Percentiles rank a stretch among this genome's conserved stretches.
These are phyloP conservation scores for Debaryomyces robertsiae DNA, from an alignment of 1,139 yeast genomes.

Conservation along the genomic window DNA sequence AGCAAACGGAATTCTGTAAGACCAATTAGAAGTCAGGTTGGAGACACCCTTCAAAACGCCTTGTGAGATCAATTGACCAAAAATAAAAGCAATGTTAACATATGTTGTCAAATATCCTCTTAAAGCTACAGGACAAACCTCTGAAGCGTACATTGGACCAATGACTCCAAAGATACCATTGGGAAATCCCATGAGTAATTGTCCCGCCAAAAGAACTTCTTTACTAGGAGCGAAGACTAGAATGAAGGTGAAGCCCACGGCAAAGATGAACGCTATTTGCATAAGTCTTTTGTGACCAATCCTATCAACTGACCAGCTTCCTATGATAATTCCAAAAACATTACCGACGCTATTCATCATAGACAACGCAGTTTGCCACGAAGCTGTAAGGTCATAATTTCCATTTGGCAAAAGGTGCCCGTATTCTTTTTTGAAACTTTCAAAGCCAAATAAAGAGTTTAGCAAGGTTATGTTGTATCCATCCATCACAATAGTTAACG, in stretches of 20 bases:
- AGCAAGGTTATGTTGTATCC: constrained; percentile 45
- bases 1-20: constrained; percentile 46
- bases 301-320: constrained; percentile 47
- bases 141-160: constrained; percentile 54
- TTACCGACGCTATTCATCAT: constrained; percentile 50
- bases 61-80: constrained; percentile 52
- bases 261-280: constrained; percentile 35
- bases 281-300: constrained; percentile 50
- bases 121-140: constrained; percentile 51
- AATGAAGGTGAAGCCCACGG: constrained; percentile 47
- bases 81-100: constrained; percentile 51
- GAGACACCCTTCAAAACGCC: constrained; percentile 47
- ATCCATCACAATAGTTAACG: constrained; percentile 45
- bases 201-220: constrained; percentile 45
- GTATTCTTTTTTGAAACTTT: constrained; percentile 37
- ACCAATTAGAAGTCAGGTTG: constrained; percentile 26
- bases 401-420: constrained; percentile 30
- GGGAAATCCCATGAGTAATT: constrained; percentile 49
- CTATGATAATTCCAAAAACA: constrained; percentile 45
- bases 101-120: constrained; percentile 52
- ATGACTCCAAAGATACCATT: constrained; percentile 54
- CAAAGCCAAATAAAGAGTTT: constrained; percentile 39
- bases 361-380: constrained; percentile 50
- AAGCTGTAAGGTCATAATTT: constrained; percentile 42
- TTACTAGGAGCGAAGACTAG: constrained; percentile 49